Evolutionary conservation across 345 rosid genomes (phyloP).

Genomic region (Citrus cavaleriei): DNA sequence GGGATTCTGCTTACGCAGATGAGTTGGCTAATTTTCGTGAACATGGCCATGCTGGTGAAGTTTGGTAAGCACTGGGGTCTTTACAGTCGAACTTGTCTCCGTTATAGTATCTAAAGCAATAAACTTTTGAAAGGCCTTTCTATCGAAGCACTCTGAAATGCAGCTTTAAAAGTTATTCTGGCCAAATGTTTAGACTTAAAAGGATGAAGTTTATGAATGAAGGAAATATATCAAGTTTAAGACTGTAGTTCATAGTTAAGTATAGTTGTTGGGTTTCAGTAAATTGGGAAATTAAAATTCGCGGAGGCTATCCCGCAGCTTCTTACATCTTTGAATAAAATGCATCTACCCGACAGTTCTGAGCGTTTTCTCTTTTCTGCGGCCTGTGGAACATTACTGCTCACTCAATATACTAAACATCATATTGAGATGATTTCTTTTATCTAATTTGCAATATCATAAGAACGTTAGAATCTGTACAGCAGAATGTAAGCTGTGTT

Average conservation of each 20-base stretch:
- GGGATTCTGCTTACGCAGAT: conserved; percentile 91
- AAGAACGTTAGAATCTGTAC: not conserved
- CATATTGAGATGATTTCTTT: not conserved
- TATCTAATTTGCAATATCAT: not conserved
- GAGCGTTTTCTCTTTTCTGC: too few relatives aligned
- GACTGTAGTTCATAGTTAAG: not conserved
- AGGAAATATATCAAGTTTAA: not conserved
- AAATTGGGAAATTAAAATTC: not conserved
- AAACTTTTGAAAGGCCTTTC: not conserved
- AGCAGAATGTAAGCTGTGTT: not conserved
- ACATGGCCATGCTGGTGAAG: conserved; percentile 95
- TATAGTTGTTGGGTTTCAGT: not conserved
- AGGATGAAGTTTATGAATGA: not conserved
- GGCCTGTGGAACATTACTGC: not conserved
- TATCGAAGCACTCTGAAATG: not conserved
- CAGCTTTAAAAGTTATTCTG: not conserved
- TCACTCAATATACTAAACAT: too few relatives aligned
- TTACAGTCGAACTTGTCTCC: not conserved
- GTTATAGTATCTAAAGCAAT: not conserved
- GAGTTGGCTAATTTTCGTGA: conserved; percentile 84
- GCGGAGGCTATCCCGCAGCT: not conserved
- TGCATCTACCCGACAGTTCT: not conserved
- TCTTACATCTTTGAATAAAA: not conserved
- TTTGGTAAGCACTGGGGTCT: conserved; percentile 49
- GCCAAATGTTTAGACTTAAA: not conserved